These are phyloP conservation scores for Saturnispora saitoi DNA, from an alignment of 805 yeast genomes.

Conservation along the genomic window DNA sequence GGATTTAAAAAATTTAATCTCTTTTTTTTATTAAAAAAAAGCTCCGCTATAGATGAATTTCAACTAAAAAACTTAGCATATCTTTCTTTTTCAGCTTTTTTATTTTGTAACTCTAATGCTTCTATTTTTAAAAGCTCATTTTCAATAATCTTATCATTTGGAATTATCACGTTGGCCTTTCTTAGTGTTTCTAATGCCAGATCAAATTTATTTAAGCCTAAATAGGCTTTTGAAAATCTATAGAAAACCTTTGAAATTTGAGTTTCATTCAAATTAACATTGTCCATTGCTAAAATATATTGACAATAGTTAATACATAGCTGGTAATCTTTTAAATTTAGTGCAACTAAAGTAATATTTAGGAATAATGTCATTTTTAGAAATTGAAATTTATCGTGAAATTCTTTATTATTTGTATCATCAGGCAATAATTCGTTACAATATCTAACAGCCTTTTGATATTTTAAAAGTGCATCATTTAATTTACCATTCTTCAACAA, in stretches of 20 bases:
- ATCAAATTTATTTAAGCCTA: conserved; percentile 37
- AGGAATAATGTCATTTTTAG: conserved; percentile 43
- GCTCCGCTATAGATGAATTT: background rate
- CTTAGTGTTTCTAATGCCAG: conserved; percentile 41
- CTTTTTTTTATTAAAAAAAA: background rate
- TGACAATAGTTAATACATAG: conserved; percentile 46
- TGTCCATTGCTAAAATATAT: conserved; percentile 44
- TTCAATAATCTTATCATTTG: conserved; percentile 42
- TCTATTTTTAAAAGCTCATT: conserved; percentile 37
- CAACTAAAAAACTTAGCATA: conserved; percentile 54
- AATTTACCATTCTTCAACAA: conserved; percentile 46
- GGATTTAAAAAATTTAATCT: background rate
- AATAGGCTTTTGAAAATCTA: conserved; percentile 26
- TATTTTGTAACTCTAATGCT: conserved; percentile 32
- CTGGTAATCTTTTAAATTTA: conserved; percentile 42
- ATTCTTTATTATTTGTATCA: conserved; percentile 48
- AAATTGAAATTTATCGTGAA: conserved; percentile 40
- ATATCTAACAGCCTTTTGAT: conserved; percentile 57
- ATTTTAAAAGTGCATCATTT: conserved; percentile 51
- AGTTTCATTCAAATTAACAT: conserved; percentile 17
- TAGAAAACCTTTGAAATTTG: conserved; percentile 24
- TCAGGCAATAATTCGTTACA: conserved; percentile 69
- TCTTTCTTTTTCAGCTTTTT: conserved; percentile 43
- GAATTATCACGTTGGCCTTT: conserved; percentile 34
- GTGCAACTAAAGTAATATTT: conserved; percentile 49